These are phyloP conservation scores for Veloporphyrellus conicus DNA, from an alignment of 1,284 basidiomycete species.

Conservation along the genomic window DNA sequence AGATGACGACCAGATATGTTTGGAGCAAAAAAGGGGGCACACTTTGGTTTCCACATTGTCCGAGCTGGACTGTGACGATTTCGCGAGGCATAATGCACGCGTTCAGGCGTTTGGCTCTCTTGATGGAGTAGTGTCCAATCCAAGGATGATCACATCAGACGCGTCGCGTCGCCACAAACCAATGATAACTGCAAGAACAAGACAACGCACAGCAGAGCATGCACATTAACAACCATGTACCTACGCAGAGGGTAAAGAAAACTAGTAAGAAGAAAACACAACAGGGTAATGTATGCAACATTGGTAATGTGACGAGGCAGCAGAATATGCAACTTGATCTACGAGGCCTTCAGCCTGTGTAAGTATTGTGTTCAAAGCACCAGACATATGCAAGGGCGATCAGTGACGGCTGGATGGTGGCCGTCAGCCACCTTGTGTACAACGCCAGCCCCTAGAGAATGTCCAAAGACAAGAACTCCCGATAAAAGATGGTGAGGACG, in stretches of 20 bases:
- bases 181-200: neutral
- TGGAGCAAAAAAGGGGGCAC: conserved; percentile 31
- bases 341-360: conserved; percentile 34
- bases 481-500: conserved; percentile 7
- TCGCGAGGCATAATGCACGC: conserved; percentile 68
- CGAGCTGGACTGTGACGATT: conserved; percentile 84
- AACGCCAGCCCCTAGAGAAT: conserved; percentile 15
- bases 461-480: conserved; percentile 11
- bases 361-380: conserved; percentile 23
- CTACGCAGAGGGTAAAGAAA: conserved; percentile 10
- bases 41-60: conserved; percentile 98
- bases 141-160: conserved; percentile 4
- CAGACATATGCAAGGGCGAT: conserved; percentile 12
- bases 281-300: conserved; percentile 24
- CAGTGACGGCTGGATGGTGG: conserved; percentile 15
- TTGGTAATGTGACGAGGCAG: conserved; percentile 15
- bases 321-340: conserved; percentile 25
- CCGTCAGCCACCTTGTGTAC: conserved; percentile 31
- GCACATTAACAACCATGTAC: conserved; percentile 18
- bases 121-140: conserved; percentile 4
- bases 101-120: conserved; percentile 1
- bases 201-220: conserved; percentile 13
- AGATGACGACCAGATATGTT: conserved; percentile 5
- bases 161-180: conserved; percentile 7
- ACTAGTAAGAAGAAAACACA: conserved; percentile 17